A percentile compares a stretch with the other conserved stretches of the same genome.
Conservation (phyloP, 441 rosid genomes). For the Theobroma grandiflorum region DNA sequence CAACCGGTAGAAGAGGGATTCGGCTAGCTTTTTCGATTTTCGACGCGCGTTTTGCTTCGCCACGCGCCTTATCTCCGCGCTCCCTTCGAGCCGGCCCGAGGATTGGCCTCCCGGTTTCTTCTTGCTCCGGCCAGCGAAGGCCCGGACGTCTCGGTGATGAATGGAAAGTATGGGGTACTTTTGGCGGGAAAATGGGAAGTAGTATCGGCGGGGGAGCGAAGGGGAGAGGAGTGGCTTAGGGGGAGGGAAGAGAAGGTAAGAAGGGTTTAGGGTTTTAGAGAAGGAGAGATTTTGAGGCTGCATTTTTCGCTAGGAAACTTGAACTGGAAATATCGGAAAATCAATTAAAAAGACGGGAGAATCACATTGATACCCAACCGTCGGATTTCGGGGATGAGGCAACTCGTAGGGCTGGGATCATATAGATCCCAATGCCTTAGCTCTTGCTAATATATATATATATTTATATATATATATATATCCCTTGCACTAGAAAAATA, state of each 20-base stretch:
- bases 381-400: too few species aligned
- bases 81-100: conserved; percentile 66
- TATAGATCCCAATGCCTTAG: too few species aligned
- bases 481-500: too few species aligned
- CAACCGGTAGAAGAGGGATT: conserved; percentile 68
- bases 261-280: conserved; percentile 81
- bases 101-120: conserved; percentile 67
- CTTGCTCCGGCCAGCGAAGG: conserved; percentile 89
- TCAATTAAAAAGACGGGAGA: too few species aligned
- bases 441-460: too few species aligned
- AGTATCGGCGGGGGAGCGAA: conserved; percentile 24
- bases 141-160: conserved; percentile 52
- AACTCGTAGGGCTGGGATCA: too few species aligned
- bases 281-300: conserved; percentile 53
- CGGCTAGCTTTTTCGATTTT: conserved; percentile 55
- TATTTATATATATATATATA: too few species aligned
- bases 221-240: conserved; percentile 33
- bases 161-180: conserved; percentile 30
- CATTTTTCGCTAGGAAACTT: conserved; percentile 36
- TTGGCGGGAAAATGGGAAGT: conserved; percentile 5
- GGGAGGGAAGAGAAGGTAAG: conserved; percentile 31
- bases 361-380: too few species aligned
- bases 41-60: conserved; percentile 53
- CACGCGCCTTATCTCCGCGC: conserved; percentile 54
- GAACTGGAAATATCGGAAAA: background rate